Conservation (phyloP, 2,329 filamentous ascomycete species). For the Apiospora hydei region DNA sequence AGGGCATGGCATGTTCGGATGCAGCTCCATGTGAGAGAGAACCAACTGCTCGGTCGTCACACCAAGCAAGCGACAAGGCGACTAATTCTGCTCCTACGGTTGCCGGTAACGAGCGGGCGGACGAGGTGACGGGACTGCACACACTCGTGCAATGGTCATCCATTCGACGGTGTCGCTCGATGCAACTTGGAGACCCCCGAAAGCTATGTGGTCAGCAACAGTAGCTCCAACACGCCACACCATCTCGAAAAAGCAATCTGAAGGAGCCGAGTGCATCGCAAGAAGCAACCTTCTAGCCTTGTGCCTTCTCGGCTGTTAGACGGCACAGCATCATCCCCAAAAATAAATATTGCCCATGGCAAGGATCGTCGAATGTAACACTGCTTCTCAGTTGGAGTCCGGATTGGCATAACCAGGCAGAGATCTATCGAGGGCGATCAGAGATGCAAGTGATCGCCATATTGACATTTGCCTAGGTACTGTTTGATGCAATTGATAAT, state of each 20-base stretch:
- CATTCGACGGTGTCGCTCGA: neutral
- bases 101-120: neutral
- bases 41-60: slow-evolving; percentile 16
- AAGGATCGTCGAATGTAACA: neutral
- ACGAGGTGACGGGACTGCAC: neutral
- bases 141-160: neutral
- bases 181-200: neutral
- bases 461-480: neutral
- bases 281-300: neutral
- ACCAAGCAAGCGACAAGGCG: slow-evolving; percentile 12
- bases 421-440: neutral
- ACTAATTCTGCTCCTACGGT: slow-evolving; percentile 4
- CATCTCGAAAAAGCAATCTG: neutral
- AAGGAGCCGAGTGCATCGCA: neutral
- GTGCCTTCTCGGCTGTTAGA: neutral
- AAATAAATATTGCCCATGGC: neutral
- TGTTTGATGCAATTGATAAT: neutral
- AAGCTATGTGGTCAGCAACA: neutral
- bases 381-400: neutral
- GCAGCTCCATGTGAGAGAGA: neutral
- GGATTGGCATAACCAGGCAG: neutral
- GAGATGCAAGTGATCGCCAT: neutral
- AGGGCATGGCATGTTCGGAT: neutral
- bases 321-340: neutral
- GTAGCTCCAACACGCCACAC: neutral